A percentile compares a stretch with the other conserved stretches of the same genome.
These are phyloP conservation scores for Zizania latifolia DNA, from an alignment of 176 grass and related monocot genomes.

Conservation along the genomic window DNA sequence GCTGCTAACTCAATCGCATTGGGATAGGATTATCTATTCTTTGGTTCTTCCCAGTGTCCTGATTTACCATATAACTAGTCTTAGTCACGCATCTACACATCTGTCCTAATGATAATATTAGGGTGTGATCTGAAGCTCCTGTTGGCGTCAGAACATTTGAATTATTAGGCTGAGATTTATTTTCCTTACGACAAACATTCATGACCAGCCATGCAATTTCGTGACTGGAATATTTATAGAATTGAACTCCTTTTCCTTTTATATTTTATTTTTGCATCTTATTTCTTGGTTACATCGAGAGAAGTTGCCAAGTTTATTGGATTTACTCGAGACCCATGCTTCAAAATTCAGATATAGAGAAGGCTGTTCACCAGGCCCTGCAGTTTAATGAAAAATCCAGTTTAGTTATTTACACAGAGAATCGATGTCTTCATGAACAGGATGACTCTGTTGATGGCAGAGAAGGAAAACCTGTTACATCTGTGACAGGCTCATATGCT, in stretches of 20 bases:
- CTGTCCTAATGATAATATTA: not conserved
- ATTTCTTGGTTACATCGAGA: too few species aligned
- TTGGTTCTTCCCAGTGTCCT: conserved; percentile 5
- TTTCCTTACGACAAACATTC: conserved; percentile 1
- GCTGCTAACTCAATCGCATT: not conserved
- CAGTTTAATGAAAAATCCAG: not conserved
- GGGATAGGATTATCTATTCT: not conserved
- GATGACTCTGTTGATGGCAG: not conserved
- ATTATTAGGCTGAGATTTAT: not conserved
- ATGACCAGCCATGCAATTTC: not conserved
- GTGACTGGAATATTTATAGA: not conserved
- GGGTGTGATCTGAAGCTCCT: not conserved
- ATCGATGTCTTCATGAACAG: not conserved
- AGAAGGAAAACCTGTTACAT: conserved; percentile 28
- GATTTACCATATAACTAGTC: conserved; percentile 1
- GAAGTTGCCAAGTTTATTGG: not conserved
- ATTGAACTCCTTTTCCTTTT: not conserved
- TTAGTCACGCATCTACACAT: not conserved
- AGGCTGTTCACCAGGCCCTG: not conserved
- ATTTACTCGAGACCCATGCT: not conserved
- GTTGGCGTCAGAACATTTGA: not conserved
- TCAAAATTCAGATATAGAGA: not conserved
- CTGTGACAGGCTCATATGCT: conserved; percentile 33
- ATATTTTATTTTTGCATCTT: too few species aligned
- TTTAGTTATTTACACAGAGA: conserved; percentile 17